Percentiles rank a stretch among this genome's conserved stretches.
Evolutionary conservation across 192 early-diverging fungal species (phyloP).

Genomic region (Thoreauomyces humboldtii): DNA sequence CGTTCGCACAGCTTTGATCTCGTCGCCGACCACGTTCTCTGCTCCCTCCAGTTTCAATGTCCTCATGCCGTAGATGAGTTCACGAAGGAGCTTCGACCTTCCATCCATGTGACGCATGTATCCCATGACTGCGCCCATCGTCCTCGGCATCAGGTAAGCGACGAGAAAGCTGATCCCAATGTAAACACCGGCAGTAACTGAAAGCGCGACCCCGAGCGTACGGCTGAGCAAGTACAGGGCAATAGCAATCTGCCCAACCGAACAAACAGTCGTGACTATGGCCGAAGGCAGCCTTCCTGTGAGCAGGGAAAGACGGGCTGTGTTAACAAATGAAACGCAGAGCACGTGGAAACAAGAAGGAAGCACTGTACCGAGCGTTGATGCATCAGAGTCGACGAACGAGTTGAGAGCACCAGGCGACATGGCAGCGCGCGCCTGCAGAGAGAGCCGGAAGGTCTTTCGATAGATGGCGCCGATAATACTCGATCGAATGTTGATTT

Average conservation of each 20-base stretch:
- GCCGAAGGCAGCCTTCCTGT: not conserved
- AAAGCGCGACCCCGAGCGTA: not conserved
- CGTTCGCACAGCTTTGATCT: not conserved
- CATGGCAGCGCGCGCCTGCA: constrained; percentile 5
- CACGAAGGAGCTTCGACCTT: constrained; percentile 23
- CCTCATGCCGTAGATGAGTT: constrained; percentile 27
- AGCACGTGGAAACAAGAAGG: too few species aligned
- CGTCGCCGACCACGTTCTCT: not conserved
- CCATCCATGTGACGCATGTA: constrained; percentile 19
- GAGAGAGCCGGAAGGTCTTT: constrained; percentile 22
- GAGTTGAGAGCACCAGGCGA: not conserved
- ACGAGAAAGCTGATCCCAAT: not conserved
- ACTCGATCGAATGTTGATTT: not conserved
- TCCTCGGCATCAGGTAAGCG: not conserved
- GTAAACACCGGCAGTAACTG: not conserved
- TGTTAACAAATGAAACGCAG: too few species aligned
- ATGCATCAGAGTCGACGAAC: not conserved
- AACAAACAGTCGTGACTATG: not conserved
- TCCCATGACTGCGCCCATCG: not conserved
- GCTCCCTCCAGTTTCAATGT: not conserved
- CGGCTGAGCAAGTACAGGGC: not conserved
- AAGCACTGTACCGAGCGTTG: not conserved
- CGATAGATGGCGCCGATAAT: not conserved
- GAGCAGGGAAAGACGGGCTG: too few species aligned
- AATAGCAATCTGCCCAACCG: not conserved